Evolutionary conservation across 345 rosid species (phyloP).

Genomic region (Brassica napus): Da-Ae NC_063452.1:64374001-64374500

Average conservation of each 20-base stretch:
- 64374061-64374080: background rate
- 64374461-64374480: constrained; percentile 31
- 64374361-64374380: constrained; percentile 65
- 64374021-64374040: background rate
- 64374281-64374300: constrained; percentile 74
- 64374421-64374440: constrained; percentile 16
- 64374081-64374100: constrained; percentile 7
- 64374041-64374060: background rate
- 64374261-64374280: constrained; percentile 71
- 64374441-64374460: constrained; percentile 29
- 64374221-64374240: constrained; percentile 47
- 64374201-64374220: constrained; percentile 40
- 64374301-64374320: constrained; percentile 75
- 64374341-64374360: constrained; percentile 77
- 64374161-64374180: background rate
- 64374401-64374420: constrained; percentile 23
- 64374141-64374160: background rate
- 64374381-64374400: constrained; percentile 17
- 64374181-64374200: constrained; percentile 46
- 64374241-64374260: constrained; percentile 63
- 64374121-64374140: background rate
- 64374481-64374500: background rate
- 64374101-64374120: background rate
- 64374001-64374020: background rate
- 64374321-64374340: constrained; percentile 93